Conservation (phyloP, 495 filamentous ascomycete species). For the Aspergillus avenaceus region DNA sequence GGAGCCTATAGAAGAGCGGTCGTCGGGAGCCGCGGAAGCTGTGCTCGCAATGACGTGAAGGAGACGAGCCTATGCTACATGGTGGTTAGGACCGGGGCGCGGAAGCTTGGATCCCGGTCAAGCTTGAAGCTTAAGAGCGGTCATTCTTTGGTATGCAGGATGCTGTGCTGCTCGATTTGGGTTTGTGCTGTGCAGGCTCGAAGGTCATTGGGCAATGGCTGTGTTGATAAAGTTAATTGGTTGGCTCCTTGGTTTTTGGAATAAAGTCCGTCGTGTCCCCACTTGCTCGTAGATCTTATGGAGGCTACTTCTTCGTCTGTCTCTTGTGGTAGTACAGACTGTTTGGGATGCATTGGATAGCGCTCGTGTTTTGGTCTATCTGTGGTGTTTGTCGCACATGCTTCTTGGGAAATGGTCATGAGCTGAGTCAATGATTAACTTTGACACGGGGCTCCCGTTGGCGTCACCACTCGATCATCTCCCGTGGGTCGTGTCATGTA, state of each 20-base stretch:
- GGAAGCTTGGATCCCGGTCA: background rate
- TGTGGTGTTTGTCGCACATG: too few relatives aligned
- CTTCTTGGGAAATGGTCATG: too few relatives aligned
- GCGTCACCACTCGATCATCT: constrained; percentile 14
- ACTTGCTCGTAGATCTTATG: too few relatives aligned
- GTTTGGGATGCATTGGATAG: too few relatives aligned
- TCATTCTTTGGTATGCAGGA: background rate
- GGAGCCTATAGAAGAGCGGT: background rate
- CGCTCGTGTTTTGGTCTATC: too few relatives aligned
- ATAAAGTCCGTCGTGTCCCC: background rate
- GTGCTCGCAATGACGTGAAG: constrained; percentile 18
- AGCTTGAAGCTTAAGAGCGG: background rate
- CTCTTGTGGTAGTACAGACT: too few relatives aligned
- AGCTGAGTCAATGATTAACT: background rate
- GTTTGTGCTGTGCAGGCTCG: background rate
- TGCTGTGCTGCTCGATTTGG: background rate
- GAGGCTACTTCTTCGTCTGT: too few relatives aligned
- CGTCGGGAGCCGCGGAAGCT: constrained; percentile 10
- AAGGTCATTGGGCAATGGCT: background rate
- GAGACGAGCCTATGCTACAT: constrained; percentile 15
- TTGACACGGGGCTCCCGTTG: constrained; percentile 10
- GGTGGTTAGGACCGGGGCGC: background rate
- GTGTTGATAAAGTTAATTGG: too few relatives aligned
- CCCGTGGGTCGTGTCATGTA: background rate
- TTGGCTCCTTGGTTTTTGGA: background rate